Base-by-base conservation (phyloP, 1,284 basidiomycete genomes). In the Ustilago esculenta region DNA sequence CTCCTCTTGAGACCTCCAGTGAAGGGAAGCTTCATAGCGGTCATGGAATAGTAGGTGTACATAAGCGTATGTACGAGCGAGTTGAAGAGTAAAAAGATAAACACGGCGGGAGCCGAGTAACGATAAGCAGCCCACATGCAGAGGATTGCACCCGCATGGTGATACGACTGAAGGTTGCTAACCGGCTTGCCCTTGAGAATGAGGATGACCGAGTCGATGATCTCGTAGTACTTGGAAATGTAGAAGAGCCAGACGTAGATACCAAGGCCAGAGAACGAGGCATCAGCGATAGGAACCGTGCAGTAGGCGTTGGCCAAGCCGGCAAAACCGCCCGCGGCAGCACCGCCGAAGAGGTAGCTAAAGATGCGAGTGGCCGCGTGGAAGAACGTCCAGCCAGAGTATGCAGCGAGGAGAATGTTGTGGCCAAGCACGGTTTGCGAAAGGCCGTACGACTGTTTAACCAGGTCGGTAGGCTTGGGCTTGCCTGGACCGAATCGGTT, bases 121-220 rank as follows among this genome's bases (percentile, higher is more conserved):
- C 78, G 72, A 52, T 73, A 72, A 5, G 72, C 81, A 25, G 76
- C 72, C 73, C 76, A 82, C 76, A 82, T 81, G 64, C 75, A 79
- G 24, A 75, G 50, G 42, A 82, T 79, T 0, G 79, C 79, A 9
- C 79, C 75, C 15, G 75, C 71, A 58, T 75, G 72, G 48, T 75
- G 77, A 46, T 76, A 76, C 21, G 60, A 60, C 58, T 77, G 75
- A 21, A 76, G 51, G 41, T 76, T 59, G 41, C 71, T 69, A 23
- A 81, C 80, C 36, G 79, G 76, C 60, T 81, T 81, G 21, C 81
- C 81, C 69, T 82, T 82, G 47, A 77, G 67, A 36, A 82, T 75
- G 35, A 82, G 75, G 58, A 82, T 82, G 34, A 79, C 68, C 44
- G 72, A 77, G 48, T 82, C 81, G 41, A 82, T 50, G 21, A 82